phyloP scores from a whole-genome alignment of 371 early-diverging fungal species.

The Mucor plumbeus region DNA sequence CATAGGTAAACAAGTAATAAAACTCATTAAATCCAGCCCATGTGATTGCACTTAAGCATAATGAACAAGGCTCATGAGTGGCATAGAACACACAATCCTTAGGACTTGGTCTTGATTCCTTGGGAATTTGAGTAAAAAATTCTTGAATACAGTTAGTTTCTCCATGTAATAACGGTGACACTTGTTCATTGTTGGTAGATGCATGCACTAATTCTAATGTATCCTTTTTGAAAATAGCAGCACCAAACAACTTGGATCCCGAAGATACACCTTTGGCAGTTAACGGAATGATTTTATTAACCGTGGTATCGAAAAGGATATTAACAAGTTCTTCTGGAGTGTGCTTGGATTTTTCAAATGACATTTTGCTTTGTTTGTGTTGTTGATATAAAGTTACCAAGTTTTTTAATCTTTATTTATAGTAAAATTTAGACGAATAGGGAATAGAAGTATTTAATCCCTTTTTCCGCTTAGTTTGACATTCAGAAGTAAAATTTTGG shows the following conservation, averaged over 20 bases:
- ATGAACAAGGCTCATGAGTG: conserved; percentile 24
- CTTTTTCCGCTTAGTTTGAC: too few species aligned
- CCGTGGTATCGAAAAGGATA: conserved; percentile 9
- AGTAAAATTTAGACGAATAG: background rate
- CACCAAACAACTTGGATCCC: conserved; percentile 1
- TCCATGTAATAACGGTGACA: conserved; percentile 16
- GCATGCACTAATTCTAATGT: conserved; percentile 19
- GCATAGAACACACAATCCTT: conserved; percentile 24
- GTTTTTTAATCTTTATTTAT: background rate
- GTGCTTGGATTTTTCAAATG: conserved; percentile 20
- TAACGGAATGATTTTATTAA: background rate
- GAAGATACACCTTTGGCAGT: conserved; percentile 1
- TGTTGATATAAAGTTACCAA: too few species aligned
- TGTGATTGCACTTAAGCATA: conserved; percentile 23
- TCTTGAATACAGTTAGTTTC: conserved; percentile 24
- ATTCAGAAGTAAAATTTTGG: too few species aligned
- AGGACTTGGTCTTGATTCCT: conserved; percentile 22
- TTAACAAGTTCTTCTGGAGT: conserved; percentile 10
- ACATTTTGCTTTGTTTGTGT: background rate
- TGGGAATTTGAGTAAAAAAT: conserved; percentile 23
- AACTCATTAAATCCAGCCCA: conserved; percentile 26
- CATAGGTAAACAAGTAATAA: conserved; percentile 20
- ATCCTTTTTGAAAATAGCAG: conserved; percentile 10
- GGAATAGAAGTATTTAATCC: background rate
- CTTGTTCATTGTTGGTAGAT: conserved; percentile 18